Percentiles rank a stretch among this genome's conserved stretches.
Conservation (phyloP, 2,329 filamentous ascomycete genomes). For the Lachnellula cervina region DNA sequence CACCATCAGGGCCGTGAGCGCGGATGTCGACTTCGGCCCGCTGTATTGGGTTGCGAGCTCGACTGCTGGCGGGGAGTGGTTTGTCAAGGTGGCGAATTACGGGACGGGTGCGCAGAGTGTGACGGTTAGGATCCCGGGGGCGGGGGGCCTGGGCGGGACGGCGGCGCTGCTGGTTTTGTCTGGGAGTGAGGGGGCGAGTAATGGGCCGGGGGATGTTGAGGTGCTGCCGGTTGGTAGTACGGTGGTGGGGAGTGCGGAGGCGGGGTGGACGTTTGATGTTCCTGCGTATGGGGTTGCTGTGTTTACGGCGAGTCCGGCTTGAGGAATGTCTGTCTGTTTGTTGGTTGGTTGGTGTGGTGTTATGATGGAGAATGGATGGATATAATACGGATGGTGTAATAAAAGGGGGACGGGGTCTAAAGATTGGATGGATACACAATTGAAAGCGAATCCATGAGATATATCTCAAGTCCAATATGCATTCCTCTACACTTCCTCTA, state of each 20-base stretch:
- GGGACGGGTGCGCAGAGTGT: constrained; percentile 39
- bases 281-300: constrained; percentile 12
- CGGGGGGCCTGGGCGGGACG: neutral
- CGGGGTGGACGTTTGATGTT: constrained; percentile 11
- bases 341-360: too few species aligned
- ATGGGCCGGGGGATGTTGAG: constrained; percentile 8
- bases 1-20: constrained; percentile 40
- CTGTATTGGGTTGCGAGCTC: constrained; percentile 44
- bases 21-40: constrained; percentile 35
- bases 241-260: constrained; percentile 6
- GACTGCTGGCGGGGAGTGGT: constrained; percentile 32
- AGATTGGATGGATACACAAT: too few species aligned
- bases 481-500: too few species aligned
- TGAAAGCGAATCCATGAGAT: too few species aligned
- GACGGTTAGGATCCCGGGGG: constrained; percentile 23
- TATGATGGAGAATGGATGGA: too few species aligned
- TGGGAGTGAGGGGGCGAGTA: constrained; percentile 2
- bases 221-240: constrained; percentile 5
- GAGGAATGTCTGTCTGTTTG: too few species aligned
- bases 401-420: too few species aligned
- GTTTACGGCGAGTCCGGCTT: constrained; percentile 3
- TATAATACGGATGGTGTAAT: too few species aligned
- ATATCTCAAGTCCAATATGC: too few species aligned
- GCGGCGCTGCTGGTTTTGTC: constrained; percentile 5
- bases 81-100: constrained; percentile 49